Percentiles rank a stretch among this genome's conserved stretches.
Conservation (phyloP, 179 eudicot genomes). For the Heliamphora pulchella region DNA sequence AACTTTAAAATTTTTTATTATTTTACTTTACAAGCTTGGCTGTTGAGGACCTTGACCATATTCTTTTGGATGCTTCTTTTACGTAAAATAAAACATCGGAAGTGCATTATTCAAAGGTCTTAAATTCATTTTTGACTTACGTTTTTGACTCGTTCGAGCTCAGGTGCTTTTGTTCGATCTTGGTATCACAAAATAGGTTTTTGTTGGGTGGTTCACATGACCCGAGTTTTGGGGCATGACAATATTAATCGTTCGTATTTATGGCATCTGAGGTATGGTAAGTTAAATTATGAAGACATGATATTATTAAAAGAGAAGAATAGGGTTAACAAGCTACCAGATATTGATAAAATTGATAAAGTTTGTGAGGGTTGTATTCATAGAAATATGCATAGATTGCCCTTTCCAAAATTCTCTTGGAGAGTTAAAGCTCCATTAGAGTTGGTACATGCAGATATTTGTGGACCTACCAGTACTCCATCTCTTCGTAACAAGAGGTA, state of each 20-base stretch:
- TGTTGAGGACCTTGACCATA: too few species aligned
- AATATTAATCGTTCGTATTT: not conserved
- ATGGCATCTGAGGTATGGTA: conserved; percentile 1
- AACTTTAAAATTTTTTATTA: too few species aligned
- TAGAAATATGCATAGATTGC: not conserved
- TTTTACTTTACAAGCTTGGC: too few species aligned
- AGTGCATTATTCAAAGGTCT: too few species aligned
- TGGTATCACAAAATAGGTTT: too few species aligned
- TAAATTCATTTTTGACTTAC: too few species aligned
- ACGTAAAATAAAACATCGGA: too few species aligned
- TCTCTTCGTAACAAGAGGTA: not conserved
- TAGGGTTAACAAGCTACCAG: not conserved
- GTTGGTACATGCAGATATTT: conserved; percentile 9
- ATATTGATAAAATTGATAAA: not conserved
- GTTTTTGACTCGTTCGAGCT: too few species aligned
- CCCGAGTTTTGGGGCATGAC: too few species aligned
- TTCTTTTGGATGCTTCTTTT: too few species aligned
- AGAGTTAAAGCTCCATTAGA: not conserved
- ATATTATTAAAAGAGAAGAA: not conserved
- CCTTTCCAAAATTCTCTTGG: not conserved
- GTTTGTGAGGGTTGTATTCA: not conserved
- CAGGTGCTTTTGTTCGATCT: too few species aligned
- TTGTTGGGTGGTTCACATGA: too few species aligned
- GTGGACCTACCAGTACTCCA: not conserved
- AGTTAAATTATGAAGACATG: not conserved